Base-by-base conservation (phyloP, 2,329 filamentous ascomycete species). In the Talaromyces funiculosus region DNA sequence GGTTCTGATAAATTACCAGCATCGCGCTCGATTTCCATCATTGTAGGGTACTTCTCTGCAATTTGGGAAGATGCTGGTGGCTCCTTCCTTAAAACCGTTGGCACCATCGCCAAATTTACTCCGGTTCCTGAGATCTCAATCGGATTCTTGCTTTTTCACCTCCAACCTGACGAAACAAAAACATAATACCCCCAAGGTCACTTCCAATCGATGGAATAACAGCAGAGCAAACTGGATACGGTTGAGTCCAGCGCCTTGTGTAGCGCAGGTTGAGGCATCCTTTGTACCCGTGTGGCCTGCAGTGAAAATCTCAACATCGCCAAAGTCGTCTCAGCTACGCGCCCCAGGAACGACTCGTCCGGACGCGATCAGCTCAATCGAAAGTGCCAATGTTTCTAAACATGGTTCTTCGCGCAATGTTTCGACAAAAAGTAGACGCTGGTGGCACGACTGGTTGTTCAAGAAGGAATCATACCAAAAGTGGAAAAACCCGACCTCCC, bases 121-220 rank as follows among this genome's bases (percentile, higher is more conserved):
- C 64, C 86, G 86, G 66, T 93, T 90, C 72, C 81, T 94, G 64
- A 86, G 85, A 66, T 84, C 80, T 58, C 90, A 92, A 73, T 85
- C 88, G 65, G 82, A 89, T 67, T 79, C 79, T 59, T 70, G 83
- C 64, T 82, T 84, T 67, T 81, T 82, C 72, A 77, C 71, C 59
- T 71, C 76, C 58, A 79, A 76, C 49, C 54, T 67, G 43, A 61
- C 57, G 24, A 57, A 42, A 49, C 14, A 33, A 10, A 59, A 40
- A 49, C 51, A 33, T 40, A 40, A 26, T n/a, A 56, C 22, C n/a
- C 45, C 43, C 12, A 51, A 60, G 58, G 63, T 57, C 56, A 64
- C 61, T 24, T 53, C 42, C 49, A 57, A 42, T 37, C 62, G 60
- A 57, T 60, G 53, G 61, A 57, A 57, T 45, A 56, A 58, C 61